A percentile compares a stretch with the other conserved stretches of the same genome.
Evolutionary conservation across 164 flowering plant genomes (phyloP).

Genomic region (Berberis vulgaris): DNA sequence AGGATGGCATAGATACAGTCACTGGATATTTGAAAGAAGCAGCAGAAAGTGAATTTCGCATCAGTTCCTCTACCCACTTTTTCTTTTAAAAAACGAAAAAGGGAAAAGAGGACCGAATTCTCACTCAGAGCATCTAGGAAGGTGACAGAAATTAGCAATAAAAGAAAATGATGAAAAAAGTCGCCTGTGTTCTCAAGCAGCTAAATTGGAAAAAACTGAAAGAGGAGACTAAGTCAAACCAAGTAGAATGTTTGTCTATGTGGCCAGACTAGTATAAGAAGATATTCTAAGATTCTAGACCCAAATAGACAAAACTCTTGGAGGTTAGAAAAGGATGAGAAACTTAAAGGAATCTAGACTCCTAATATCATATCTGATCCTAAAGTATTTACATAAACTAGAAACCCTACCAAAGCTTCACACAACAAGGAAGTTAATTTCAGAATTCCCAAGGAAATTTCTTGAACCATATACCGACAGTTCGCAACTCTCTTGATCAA

Average conservation of each 20-base stretch:
- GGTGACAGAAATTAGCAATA: conserved; percentile 14
- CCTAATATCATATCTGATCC: conserved; percentile 7
- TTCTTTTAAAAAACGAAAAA: conserved; percentile 34
- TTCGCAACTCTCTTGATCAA: neutral
- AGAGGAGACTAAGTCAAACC: too few relatives aligned
- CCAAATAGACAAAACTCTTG: neutral
- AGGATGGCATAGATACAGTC: conserved; percentile 11
- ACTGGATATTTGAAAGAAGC: conserved; percentile 10
- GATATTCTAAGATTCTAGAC: too few relatives aligned
- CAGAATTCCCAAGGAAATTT: neutral
- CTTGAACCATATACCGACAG: conserved; percentile 2
- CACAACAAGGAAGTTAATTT: neutral
- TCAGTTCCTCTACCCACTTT: conserved; percentile 35
- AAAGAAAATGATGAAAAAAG: neutral
- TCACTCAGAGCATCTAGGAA: conserved; percentile 9
- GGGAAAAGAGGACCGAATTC: conserved; percentile 18
- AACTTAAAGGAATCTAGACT: neutral
- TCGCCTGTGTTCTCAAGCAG: neutral
- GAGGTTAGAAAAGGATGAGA: neutral
- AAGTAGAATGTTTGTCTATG: too few relatives aligned
- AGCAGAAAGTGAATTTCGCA: conserved; percentile 3
- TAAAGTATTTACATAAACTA: conserved; percentile 26
- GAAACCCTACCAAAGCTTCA: conserved; percentile 9
- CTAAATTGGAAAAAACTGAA: too few relatives aligned
- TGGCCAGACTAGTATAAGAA: too few relatives aligned